Evolutionary conservation across 352 stramenopile genomes (phyloP), one percentile per base, ranked within the genome.

Genomic region (Pythium dissimile): DNA sequence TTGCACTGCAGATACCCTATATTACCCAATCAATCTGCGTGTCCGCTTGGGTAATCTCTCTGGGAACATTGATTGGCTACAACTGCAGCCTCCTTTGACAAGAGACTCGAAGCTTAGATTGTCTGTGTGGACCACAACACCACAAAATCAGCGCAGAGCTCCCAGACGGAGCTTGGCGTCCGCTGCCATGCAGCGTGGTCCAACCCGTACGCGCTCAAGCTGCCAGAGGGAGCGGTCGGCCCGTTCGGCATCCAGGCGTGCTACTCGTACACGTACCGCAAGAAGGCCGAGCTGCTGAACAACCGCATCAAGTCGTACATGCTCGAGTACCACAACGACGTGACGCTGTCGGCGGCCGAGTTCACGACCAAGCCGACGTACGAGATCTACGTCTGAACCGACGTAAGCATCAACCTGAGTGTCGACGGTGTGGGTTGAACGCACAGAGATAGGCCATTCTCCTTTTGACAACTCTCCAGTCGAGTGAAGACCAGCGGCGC

Each of bases 131-230:
- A n/a, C n/a, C n/a, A n/a, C n/a, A n/a, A n/a, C n/a, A n/a, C n/a
- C n/a, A n/a, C n/a, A n/a, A n/a, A n/a, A n/a, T n/a, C n/a, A n/a
- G n/a, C n/a, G n/a, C n/a, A n/a, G 62, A 71, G 71, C 9, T 79
- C 64, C 1, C 62, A 54, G 20, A 59, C 67, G 9, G 76, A 76
- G 21, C 62, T 76, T 27, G 48, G 71, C 34, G 54, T 73, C 2
- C 58, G 70, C 39, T 72, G 77, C 26, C 71, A 76, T 48, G 68
- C 74, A 3, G 77, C 69, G 9, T 92, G 77, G 66, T 63, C 75
- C 5, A 88, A 89, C 62, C 77, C 80, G 43, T 89, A 88, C 57
- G 73, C 77, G 2, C 47, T 90, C 27, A 81, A 77, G 52, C 30
- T 44, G 6, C 20, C 47, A 4, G 13, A 23, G 5, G 47, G 34